Base-by-base conservation (phyloP, 164 flowering plant species). In the Berberis thunbergii region DNA sequence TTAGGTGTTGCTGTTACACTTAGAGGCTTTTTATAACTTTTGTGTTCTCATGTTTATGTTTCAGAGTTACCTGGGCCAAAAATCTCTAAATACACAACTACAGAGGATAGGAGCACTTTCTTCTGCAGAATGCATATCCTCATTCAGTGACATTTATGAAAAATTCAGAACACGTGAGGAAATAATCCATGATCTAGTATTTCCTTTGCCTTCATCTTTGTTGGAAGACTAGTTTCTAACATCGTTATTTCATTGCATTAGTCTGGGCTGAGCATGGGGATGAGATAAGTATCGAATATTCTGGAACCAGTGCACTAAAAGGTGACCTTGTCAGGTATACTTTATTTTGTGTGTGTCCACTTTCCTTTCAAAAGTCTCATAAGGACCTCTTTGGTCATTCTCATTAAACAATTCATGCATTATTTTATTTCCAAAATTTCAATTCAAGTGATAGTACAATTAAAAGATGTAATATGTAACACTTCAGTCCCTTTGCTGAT, bases 261-360 rank as follows among this genome's bases (percentile, higher is more conserved):
- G 98, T 86, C 77, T 94, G 98, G 98, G 96, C 76, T 59, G 91
- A 87, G 63, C 96, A 91, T 63, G 98, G 98, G 49, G 98, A 94
- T 64, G 98, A 91, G 77, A 78, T 94, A 74, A 94, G 98, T 76
- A 76, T 90, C n/a, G 89, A 86, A 61, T 94, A 94, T 68, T 77
- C 96, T 66, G 96, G 98, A 69, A 88, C 98, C n/a, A 75, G 76
- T 83, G 98, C 98, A 3, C 78, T 91, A 60, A 94, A 91, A 78
- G 73, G 96, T 42, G 97, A 90, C 73, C 78, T 90, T 46, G 92
- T 90, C 69, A 86, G 96, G 98, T 94, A 72, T 62, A 11, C 9
- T 50, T 7, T 43, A 52, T 10, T 2, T 3, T 1, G 11, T 52
- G 4, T 52, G 1, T 52, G 1, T 26, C n/a, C n/a, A 7, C 12